Percentiles rank a stretch among this genome's conserved stretches.
These are phyloP conservation scores for Solanum gracilifrons DNA, from an alignment of 257 asterid species.

Conservation along the genomic window DNA sequence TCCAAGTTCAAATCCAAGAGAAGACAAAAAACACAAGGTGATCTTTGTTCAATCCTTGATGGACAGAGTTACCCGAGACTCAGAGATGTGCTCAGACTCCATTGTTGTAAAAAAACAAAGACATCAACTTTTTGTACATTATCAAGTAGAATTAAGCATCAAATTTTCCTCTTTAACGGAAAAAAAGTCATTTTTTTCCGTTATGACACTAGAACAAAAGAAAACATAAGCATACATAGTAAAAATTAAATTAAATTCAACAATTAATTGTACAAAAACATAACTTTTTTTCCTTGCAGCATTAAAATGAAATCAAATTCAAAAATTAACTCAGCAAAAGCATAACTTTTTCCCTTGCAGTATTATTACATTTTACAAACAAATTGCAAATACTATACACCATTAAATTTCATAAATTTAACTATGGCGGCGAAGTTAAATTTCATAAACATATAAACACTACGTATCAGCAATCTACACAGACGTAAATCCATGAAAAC, in stretches of 20 bases:
- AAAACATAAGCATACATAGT: neutral
- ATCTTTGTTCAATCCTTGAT: neutral
- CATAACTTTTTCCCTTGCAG: neutral
- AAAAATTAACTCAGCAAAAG: neutral
- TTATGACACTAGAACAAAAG: neutral
- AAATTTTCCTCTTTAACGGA: neutral
- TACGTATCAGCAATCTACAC: neutral
- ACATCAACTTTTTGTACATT: neutral
- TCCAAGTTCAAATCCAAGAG: neutral
- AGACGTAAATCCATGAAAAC: neutral
- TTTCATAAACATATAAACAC: neutral
- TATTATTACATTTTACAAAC: neutral
- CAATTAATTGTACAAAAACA: neutral
- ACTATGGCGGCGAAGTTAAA: neutral
- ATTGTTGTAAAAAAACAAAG: neutral
- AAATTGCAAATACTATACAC: neutral
- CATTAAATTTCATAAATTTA: neutral
- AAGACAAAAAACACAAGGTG: neutral
- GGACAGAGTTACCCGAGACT: neutral
- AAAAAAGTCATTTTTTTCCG: neutral
- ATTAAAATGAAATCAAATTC: neutral
- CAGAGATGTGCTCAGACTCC: neutral
- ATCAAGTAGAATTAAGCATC: neutral
- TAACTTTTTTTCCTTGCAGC: neutral
- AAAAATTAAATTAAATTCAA: neutral